Base-by-base conservation (phyloP, 1,284 basidiomycete genomes). In the Puccinia sorghi region DNA sequence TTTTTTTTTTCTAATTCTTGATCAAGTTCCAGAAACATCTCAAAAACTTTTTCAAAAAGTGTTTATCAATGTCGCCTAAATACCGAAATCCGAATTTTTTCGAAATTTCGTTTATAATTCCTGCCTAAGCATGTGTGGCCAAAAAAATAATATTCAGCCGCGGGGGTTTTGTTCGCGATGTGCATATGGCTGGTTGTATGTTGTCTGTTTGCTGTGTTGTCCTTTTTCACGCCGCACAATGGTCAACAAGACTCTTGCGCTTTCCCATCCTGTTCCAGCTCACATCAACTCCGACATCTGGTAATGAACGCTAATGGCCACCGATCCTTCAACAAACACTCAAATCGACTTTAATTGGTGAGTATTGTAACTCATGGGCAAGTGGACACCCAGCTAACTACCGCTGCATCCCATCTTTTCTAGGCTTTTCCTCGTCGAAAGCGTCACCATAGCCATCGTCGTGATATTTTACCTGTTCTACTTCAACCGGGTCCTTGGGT, bases 401-500 rank as follows among this genome's bases (percentile, higher is more conserved):
- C 25, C 15, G 39, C 70, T 79, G 25, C 57, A 41, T 22, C 59
- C 7, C 48, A 37, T 43, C 3, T 25, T 12, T 5, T 52, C 50
- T 56, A 80, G 81, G 81, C 80, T 81, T 8, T 85, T 95, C 67
- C 88, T 94, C 81, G 87, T 91, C 81, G 88, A 90, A 81, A 90
- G 90, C 83, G 86, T 92, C 76, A 89, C 89, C 82, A 89, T 93
- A 79, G 88, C 91, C 80, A 84, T 93, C 71, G 89, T 88, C 56
- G 86, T 90, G 41, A 81, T 85, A n/a, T 86, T 91, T 80, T 94
- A 94, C 84, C 88, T 93, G 80, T 95, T 96, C 88, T 95, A 91
- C 86, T 93, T 91, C 89, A 94, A 94, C 85, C 89, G 93, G 50
- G 86, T 94, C 66, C 84, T 94, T 79, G 93, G 90, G 12, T 88